Conservation (phyloP, 1,284 basidiomycete genomes). For the Inonotus obliquus region DNA sequence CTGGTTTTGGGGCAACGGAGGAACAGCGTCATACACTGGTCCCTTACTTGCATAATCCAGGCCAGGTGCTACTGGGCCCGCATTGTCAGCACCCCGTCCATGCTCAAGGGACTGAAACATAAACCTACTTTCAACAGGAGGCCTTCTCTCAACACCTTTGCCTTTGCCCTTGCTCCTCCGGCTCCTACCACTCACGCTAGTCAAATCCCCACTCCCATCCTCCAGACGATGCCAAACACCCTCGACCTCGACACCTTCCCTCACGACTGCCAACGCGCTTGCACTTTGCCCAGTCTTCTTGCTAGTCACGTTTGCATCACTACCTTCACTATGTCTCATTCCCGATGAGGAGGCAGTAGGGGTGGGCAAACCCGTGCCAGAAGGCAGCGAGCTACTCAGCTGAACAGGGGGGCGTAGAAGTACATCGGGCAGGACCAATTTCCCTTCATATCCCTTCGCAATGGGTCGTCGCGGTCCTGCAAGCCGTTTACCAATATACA, state of each 20-base stretch:
- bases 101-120: background rate
- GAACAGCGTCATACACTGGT: conserved; percentile 14
- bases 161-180: background rate
- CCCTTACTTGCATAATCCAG: conserved; percentile 7
- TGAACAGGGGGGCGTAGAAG: conserved; percentile 4
- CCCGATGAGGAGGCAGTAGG: background rate
- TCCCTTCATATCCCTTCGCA: conserved; percentile 10
- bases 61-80: background rate
- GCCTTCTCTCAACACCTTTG: conserved; percentile 11
- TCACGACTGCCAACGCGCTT: conserved; percentile 4
- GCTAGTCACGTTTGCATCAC: conserved; percentile 10
- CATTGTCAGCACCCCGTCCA: background rate
- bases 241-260: background rate
- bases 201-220: conserved; percentile 5
- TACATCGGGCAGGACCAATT: conserved; percentile 12
- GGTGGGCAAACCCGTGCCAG: background rate
- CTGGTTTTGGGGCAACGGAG: conserved; percentile 7
- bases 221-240: background rate
- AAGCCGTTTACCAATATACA: conserved; percentile 14
- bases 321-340: conserved; percentile 14
- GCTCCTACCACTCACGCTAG: background rate
- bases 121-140: conserved; percentile 10
- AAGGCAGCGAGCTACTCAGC: background rate
- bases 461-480: conserved; percentile 5
- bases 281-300: conserved; percentile 5